Evolutionary conservation across 306 rosid species (phyloP).

Genomic region (Hippophae gyantsensis): DNA sequence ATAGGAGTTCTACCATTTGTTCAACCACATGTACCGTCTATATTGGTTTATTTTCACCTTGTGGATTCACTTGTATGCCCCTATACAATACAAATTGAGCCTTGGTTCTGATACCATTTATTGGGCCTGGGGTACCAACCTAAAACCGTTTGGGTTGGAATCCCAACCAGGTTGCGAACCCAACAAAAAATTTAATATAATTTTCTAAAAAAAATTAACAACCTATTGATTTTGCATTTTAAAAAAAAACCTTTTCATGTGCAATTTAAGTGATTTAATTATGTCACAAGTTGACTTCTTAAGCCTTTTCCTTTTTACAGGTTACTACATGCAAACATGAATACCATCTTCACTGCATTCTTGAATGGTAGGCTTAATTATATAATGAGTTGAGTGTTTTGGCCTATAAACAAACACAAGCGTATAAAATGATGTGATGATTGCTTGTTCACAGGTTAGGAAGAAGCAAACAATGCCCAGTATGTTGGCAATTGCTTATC

Average conservation of each 20-base stretch:
- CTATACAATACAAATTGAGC: too few species aligned
- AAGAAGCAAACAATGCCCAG: conserved; percentile 89
- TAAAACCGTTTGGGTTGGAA: too few species aligned
- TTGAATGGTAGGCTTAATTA: conserved; percentile 62
- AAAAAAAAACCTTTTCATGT: background rate
- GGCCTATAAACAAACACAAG: background rate
- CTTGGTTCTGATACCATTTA: too few species aligned
- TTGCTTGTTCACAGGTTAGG: conserved; percentile 57
- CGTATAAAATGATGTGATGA: background rate
- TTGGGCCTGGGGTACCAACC: too few species aligned
- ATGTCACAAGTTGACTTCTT: conserved; percentile 12
- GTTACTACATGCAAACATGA: conserved; percentile 88
- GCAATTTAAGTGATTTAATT: background rate
- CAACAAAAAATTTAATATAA: too few species aligned
- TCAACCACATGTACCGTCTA: too few species aligned
- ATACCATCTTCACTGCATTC: conserved; percentile 90
- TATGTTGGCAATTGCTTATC: conserved; percentile 75
- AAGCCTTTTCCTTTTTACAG: conserved; percentile 32
- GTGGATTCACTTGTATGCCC: too few species aligned
- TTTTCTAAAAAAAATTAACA: too few species aligned
- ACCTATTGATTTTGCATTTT: background rate
- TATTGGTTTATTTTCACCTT: too few species aligned
- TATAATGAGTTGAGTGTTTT: background rate
- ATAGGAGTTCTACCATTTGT: too few species aligned
- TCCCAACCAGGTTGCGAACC: too few species aligned